These are phyloP conservation scores for Aspergillus thermomutatus DNA, from an alignment of 2,329 filamentous ascomycete species.

Conservation along the genomic window DNA sequence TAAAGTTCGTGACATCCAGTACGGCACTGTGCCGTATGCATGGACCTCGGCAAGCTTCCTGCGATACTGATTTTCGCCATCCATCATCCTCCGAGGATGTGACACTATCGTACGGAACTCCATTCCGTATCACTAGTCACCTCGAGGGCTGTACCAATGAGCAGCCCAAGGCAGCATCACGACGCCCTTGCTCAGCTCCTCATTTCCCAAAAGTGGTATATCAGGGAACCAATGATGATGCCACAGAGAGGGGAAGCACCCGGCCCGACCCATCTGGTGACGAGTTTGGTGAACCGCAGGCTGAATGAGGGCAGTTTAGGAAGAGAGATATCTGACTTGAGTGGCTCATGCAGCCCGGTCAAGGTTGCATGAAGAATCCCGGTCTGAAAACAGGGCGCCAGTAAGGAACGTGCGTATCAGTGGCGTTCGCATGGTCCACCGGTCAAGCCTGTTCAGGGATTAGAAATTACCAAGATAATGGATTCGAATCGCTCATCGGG, in stretches of 20 bases:
- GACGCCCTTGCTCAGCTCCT: constrained; percentile 10
- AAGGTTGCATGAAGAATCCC: constrained; percentile 11
- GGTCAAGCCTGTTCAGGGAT: neutral
- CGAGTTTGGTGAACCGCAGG: constrained; percentile 7
- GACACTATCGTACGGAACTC: constrained; percentile 7
- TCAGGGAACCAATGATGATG: constrained; percentile 12
- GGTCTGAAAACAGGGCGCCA: constrained; percentile 6
- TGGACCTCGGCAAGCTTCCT: neutral
- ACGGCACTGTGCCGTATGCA: neutral
- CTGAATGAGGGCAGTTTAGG: constrained; percentile 9
- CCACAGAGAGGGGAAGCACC: constrained; percentile 1
- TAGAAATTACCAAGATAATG: neutral
- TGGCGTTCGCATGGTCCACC: constrained; percentile 13
- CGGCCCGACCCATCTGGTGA: constrained; percentile 10
- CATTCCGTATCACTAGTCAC: constrained; percentile 7
- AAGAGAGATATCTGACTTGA: constrained; percentile 4
- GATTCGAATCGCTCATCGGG: neutral
- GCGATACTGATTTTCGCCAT: neutral
- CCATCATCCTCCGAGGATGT: neutral
- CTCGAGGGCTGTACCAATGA: constrained; percentile 17
- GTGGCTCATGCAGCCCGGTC: constrained; percentile 12
- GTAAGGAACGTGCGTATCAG: constrained; percentile 16
- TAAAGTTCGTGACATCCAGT: neutral
- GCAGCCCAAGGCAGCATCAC: constrained; percentile 7
- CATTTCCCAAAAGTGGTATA: constrained; percentile 13